Conservation (phyloP, 228 moss, liverwort and hornwort species). For the Sphagnum fallax region DNA sequence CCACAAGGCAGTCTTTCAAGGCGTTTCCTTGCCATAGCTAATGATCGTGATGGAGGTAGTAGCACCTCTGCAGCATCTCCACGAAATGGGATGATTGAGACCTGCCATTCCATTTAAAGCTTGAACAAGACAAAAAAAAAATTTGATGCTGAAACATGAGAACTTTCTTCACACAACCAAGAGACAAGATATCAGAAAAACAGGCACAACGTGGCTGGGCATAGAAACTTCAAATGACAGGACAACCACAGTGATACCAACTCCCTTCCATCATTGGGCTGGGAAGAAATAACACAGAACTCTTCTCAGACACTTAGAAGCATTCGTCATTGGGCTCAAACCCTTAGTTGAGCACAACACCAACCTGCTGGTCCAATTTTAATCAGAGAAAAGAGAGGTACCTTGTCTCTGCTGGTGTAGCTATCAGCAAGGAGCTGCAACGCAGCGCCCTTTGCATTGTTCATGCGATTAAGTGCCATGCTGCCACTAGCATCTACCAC, state of each 20-base stretch:
- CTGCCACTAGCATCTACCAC: conserved; percentile 99
- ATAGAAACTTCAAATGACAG: too few relatives aligned
- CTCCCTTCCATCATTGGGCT: too few relatives aligned
- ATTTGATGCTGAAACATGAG: too few relatives aligned
- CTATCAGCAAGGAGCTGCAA: conserved; percentile 98
- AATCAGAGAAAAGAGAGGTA: background rate
- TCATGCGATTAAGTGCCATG: conserved; percentile 99
- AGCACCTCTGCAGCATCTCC: conserved; percentile 97
- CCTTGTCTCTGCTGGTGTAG: conserved; percentile 98
- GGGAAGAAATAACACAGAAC: too few relatives aligned
- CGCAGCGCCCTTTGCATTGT: conserved; percentile 97
- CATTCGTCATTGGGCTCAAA: too few relatives aligned
- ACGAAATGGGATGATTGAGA: conserved; percentile 95
- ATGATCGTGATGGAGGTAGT: conserved; percentile 94
- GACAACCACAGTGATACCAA: too few relatives aligned
- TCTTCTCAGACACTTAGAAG: too few relatives aligned
- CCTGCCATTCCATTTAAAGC: conserved; percentile 17
- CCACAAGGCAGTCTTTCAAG: conserved; percentile 95
- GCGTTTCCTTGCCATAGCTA: conserved; percentile 96
- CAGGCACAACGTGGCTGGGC: too few relatives aligned
- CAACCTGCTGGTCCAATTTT: too few relatives aligned
- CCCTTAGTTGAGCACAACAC: too few relatives aligned
- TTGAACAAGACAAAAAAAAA: background rate
- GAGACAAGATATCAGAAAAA: too few relatives aligned
- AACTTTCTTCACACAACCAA: too few relatives aligned